These are phyloP conservation scores for Aciculosporium take DNA, from an alignment of 2,329 filamentous ascomycete genomes.

Conservation along the genomic window DNA sequence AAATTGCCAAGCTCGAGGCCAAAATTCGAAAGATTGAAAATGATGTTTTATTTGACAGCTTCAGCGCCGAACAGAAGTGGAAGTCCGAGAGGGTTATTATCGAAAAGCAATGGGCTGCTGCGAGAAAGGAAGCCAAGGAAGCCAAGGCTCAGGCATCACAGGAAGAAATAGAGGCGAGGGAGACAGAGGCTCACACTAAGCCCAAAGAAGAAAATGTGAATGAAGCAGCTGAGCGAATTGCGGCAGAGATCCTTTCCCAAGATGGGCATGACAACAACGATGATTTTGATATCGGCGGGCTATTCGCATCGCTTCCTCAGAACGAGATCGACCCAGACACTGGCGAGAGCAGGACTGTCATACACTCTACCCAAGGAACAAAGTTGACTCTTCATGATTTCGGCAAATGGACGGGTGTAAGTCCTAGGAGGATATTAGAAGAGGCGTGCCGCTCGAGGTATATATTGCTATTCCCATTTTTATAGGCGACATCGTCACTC, in stretches of 20 bases:
- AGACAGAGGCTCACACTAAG: constrained; percentile 20
- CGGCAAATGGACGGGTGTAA: constrained; percentile 66
- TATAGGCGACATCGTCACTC: neutral
- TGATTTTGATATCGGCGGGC: constrained; percentile 34
- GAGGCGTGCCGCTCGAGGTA: constrained; percentile 76
- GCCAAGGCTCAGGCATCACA: constrained; percentile 12
- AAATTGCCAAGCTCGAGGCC: constrained; percentile 51
- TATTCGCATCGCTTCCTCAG: constrained; percentile 48
- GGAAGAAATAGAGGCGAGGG: constrained; percentile 5
- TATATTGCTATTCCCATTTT: neutral
- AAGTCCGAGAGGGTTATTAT: constrained; percentile 41
- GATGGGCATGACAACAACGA: constrained; percentile 41
- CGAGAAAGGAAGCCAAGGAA: constrained; percentile 25
- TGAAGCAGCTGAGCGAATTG: constrained; percentile 43
- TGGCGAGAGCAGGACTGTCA: constrained; percentile 42
- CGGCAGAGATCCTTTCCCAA: constrained; percentile 43
- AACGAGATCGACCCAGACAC: constrained; percentile 43
- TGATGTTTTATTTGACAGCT: constrained; percentile 60
- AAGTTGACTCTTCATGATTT: constrained; percentile 64
- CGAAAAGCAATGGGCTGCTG: constrained; percentile 45
- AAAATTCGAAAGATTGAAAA: constrained; percentile 67
- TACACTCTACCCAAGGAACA: constrained; percentile 36
- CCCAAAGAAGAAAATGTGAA: constrained; percentile 25
- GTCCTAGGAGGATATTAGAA: constrained; percentile 62
- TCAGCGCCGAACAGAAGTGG: constrained; percentile 53